These are phyloP conservation scores for Ascochyta koolunga DNA, from an alignment of 2,329 filamentous ascomycete genomes.

Conservation along the genomic window DNA sequence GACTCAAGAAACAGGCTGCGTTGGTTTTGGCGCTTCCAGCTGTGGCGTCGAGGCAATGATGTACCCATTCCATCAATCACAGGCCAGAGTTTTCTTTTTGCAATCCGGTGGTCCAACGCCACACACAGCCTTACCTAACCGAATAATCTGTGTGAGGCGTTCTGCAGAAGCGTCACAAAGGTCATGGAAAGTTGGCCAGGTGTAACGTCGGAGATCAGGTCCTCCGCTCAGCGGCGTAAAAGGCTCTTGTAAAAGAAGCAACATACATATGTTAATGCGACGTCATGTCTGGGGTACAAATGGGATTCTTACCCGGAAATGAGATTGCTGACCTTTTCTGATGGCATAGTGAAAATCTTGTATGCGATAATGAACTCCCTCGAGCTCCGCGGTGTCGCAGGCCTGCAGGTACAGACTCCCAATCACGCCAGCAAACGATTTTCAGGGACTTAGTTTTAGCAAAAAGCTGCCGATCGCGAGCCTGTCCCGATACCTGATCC, in stretches of 20 bases:
- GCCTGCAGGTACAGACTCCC: constrained; percentile 35
- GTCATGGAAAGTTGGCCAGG: constrained; percentile 2
- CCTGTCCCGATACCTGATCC: constrained; percentile 21
- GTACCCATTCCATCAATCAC: constrained; percentile 8
- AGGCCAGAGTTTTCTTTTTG: background rate
- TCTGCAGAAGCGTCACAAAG: constrained; percentile 1
- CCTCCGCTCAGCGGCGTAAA: background rate
- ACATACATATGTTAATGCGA: background rate
- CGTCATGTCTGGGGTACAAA: constrained; percentile 21
- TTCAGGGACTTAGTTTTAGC: constrained; percentile 20
- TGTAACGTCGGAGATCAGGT: constrained; percentile 19
- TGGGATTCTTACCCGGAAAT: constrained; percentile 14
- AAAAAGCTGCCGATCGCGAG: constrained; percentile 32
- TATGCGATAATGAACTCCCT: constrained; percentile 9
- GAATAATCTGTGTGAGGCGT: constrained; percentile 21
- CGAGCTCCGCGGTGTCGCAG: constrained; percentile 1
- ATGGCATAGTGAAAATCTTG: constrained; percentile 12
- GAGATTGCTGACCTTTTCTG: constrained; percentile 12
- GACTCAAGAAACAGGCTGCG: constrained; percentile 23
- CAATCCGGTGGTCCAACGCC: constrained; percentile 12
- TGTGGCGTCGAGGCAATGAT: constrained; percentile 16
- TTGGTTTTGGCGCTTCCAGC: background rate
- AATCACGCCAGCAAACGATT: constrained; percentile 22
- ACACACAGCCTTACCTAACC: constrained; percentile 5
- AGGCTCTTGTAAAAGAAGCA: background rate